phyloP scores from a whole-genome alignment of 2,329 filamentous ascomycete species.

The Fusarium azukiicola region DNA sequence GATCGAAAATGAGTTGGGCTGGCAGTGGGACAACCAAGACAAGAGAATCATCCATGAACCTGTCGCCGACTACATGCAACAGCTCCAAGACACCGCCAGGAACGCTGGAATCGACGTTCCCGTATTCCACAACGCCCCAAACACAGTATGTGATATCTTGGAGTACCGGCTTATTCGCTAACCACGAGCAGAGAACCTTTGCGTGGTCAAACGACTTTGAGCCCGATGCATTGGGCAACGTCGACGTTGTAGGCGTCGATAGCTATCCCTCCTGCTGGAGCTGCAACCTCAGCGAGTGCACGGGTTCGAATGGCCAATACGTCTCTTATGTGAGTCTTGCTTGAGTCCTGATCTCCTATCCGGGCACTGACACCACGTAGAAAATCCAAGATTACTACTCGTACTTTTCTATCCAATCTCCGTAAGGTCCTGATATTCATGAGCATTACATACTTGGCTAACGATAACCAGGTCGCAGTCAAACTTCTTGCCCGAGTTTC shows the following conservation, averaged over 20 bases:
- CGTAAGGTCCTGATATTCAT: conserved; percentile 23
- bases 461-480: conserved; percentile 35
- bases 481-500: conserved; percentile 54
- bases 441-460: neutral
- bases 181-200: conserved; percentile 36
- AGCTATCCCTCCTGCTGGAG: conserved; percentile 80
- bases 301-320: conserved; percentile 78
- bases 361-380: neutral
- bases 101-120: conserved; percentile 79
- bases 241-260: conserved; percentile 75
- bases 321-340: conserved; percentile 72
- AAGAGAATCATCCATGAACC: conserved; percentile 71
- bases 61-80: conserved; percentile 77
- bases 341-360: neutral
- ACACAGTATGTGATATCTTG: conserved; percentile 67
- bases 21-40: conserved; percentile 66
- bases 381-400: conserved; percentile 55
- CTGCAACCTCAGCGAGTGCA: conserved; percentile 81
- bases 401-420: conserved; percentile 54
- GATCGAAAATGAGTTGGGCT: conserved; percentile 77
- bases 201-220: conserved; percentile 81
- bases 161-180: conserved; percentile 46
- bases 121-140: conserved; percentile 79
- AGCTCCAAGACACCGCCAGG: conserved; percentile 74
- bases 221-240: conserved; percentile 75